These are phyloP conservation scores for Gynostemma pentaphyllum DNA, from an alignment of 306 rosid genomes.

Conservation along the genomic window DNA sequence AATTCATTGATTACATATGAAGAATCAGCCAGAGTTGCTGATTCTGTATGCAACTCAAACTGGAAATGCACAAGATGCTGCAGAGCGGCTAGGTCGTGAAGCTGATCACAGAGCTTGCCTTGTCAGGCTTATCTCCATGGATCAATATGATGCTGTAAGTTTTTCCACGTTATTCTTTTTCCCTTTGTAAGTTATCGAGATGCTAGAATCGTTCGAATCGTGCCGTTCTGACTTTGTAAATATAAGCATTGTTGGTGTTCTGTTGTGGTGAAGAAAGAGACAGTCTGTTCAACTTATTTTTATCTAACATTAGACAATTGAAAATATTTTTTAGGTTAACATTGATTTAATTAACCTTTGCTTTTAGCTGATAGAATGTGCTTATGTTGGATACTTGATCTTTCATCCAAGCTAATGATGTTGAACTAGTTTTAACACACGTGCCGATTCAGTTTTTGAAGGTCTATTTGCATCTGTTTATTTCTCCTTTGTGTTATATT, in stretches of 20 bases:
- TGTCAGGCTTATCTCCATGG: constrained; percentile 36
- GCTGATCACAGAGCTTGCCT: constrained; percentile 66
- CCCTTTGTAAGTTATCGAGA: background rate
- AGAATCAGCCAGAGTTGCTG: constrained; percentile 28
- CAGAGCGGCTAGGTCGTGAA: constrained; percentile 71
- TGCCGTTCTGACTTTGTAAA: too few relatives aligned
- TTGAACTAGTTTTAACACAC: background rate
- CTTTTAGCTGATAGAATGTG: too few relatives aligned
- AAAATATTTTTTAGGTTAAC: background rate
- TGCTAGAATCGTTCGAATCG: background rate
- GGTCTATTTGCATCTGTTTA: background rate
- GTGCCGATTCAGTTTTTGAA: background rate
- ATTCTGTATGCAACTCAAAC: constrained; percentile 74
- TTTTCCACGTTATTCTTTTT: background rate
- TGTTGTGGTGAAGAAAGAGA: background rate
- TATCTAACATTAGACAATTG: background rate
- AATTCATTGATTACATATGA: constrained; percentile 24
- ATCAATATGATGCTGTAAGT: constrained; percentile 58
- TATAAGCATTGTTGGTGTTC: background rate
- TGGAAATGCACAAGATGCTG: constrained; percentile 81
- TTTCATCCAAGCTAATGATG: too few relatives aligned
- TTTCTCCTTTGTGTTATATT: background rate
- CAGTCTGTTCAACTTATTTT: background rate
- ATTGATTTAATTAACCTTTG: background rate
- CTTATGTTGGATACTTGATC: too few relatives aligned